These are phyloP conservation scores for Tetrahymena borealis DNA, from an alignment of 73 alveolate species.

Conservation along the genomic window DNA sequence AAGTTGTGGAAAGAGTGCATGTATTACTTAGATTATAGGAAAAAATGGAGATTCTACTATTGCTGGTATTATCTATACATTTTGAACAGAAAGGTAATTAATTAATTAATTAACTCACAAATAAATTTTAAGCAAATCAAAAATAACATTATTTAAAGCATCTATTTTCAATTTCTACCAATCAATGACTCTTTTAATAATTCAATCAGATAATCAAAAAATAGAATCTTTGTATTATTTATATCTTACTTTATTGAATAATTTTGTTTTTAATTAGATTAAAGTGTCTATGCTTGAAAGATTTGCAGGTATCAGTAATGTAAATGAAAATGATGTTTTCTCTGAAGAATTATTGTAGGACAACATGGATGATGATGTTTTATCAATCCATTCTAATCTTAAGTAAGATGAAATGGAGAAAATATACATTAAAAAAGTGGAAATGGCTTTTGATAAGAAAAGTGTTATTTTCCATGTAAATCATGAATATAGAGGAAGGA, in stretches of 20 bases:
- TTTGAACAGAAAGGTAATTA: conserved; percentile 18
- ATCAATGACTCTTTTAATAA: no score
- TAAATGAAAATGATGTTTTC: conserved; percentile 38
- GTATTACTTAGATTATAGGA: conserved; percentile 18
- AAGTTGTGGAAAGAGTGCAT: conserved; percentile 15
- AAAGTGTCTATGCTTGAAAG: conserved; percentile 16
- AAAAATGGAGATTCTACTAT: conserved; percentile 44
- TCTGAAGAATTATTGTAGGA: conserved; percentile 31
- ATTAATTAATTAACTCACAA: background rate
- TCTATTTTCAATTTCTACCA: no score
- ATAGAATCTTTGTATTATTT: background rate
- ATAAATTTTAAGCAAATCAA: background rate
- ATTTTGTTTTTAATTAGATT: background rate
- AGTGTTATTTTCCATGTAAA: conserved; percentile 23
- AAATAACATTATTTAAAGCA: background rate
- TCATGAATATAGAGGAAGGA: conserved; percentile 13
- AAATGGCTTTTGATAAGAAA: conserved; percentile 30
- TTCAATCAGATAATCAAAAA: no score
- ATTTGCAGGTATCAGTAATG: conserved; percentile 5
- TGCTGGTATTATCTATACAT: conserved; percentile 35
- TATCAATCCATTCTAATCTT: conserved; percentile 9
- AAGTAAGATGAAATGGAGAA: conserved; percentile 23
- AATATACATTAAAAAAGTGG: conserved; percentile 22
- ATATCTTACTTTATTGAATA: background rate
- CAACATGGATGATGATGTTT: conserved; percentile 24